Evolutionary conservation across 129 eudicot species (phyloP), one percentile per base, ranked within the genome.

Genomic region (Artemisia annua): DNA sequence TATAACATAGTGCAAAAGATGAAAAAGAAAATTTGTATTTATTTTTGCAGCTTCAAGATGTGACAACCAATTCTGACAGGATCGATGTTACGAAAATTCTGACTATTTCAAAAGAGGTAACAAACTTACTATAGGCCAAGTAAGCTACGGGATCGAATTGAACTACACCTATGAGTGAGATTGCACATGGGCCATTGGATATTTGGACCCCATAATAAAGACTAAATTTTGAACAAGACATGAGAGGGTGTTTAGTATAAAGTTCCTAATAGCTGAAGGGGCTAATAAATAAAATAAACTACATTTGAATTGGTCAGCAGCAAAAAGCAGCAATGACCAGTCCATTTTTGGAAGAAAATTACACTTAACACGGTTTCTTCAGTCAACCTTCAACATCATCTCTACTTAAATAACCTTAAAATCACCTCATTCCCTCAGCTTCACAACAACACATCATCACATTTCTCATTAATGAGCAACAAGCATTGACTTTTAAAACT

Each of bases 291-390:
- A 63, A 69, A 73, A 44, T 62, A 11, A 64, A 43, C 18, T 46
- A 71, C 48, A 20, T 84, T 89, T 89, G 96, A 89, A 89, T 79
- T 44, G 85, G 97, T 91, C 97, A 88, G 83, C 84, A 83, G 48
- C 66, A 26, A 67, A 75, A 76, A 61, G 22, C 57, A 30, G 46
- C 62, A 24, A 76, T 43, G 84, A 83, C 85, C 63, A 69, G 79
- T 82, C 85, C 35, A 69, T 57, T 77, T 80, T 55, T 19, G 51
- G 54, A 69, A 28, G 70, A 66, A 58, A 75, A 73, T 24, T 69
- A 87, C 81, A 83, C 86, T 53, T 63, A 24, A 78, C 82, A 78
- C 82, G 82, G 81, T 72, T 90, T 85, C 88, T 83, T 67, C 74
- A 86, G 96, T 91, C 97, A 91, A 91, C 72, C 79, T 83, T 84